These are phyloP conservation scores for Arthrobotrys musiformis DNA, from an alignment of 2,329 filamentous ascomycete genomes.

Conservation along the genomic window DNA sequence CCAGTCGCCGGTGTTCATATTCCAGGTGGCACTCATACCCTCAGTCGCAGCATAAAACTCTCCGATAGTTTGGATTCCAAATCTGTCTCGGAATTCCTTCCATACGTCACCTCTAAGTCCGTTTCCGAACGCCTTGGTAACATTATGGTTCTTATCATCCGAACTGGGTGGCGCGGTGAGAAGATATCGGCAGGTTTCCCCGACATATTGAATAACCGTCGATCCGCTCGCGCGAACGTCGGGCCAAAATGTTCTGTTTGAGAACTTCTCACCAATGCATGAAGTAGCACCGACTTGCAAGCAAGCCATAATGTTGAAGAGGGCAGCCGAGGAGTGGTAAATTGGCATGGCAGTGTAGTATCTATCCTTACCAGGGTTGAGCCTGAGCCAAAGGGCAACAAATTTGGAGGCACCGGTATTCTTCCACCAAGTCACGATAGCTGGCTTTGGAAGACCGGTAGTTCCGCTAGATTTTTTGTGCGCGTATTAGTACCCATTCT, in stretches of 20 bases:
- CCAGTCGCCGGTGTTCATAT: constrained; percentile 77
- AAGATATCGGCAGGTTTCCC: constrained; percentile 86
- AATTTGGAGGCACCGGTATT: constrained; percentile 68
- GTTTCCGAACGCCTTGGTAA: constrained; percentile 84
- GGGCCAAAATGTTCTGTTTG: constrained; percentile 78
- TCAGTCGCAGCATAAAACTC: constrained; percentile 87
- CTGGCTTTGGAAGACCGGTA: constrained; percentile 83
- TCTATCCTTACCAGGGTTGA: constrained; percentile 71
- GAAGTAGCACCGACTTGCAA: constrained; percentile 73
- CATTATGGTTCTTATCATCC: constrained; percentile 77
- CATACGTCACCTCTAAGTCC: constrained; percentile 86
- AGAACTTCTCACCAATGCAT: constrained; percentile 80
- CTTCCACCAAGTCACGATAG: constrained; percentile 79
- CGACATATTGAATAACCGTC: constrained; percentile 86
- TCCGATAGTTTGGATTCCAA: constrained; percentile 76
- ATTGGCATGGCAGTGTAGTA: constrained; percentile 89
- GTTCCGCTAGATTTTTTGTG: constrained; percentile 70
- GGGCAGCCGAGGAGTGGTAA: constrained; percentile 81
- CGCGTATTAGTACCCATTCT: neutral
- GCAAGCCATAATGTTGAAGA: constrained; percentile 75
- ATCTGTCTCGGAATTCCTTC: constrained; percentile 83
- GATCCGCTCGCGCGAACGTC: constrained; percentile 77
- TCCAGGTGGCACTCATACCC: constrained; percentile 76
- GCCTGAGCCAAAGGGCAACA: constrained; percentile 68
- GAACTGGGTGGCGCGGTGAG: constrained; percentile 73